Conservation (phyloP, 257 asterid genomes). For the Solanum chiquidenum region DNA sequence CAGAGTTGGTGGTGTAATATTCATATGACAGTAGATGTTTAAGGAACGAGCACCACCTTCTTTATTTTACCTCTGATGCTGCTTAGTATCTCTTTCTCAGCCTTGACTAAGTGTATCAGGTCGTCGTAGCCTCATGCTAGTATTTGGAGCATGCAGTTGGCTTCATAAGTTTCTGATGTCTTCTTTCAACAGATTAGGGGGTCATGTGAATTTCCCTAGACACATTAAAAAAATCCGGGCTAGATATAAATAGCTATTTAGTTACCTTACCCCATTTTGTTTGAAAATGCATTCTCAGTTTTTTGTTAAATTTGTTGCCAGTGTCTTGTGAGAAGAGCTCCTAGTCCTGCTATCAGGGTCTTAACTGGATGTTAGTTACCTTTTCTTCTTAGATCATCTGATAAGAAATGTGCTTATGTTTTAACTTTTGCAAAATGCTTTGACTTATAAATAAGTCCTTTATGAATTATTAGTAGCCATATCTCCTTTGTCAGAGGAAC, state of each 20-base stretch:
- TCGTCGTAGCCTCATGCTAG: neutral
- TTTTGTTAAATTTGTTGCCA: neutral
- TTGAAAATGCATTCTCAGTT: neutral
- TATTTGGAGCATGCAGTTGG: neutral
- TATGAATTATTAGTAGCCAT: neutral
- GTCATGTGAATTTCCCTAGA: neutral
- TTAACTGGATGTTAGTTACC: neutral
- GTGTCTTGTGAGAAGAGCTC: neutral
- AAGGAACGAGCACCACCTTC: neutral
- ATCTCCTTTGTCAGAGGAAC: neutral
- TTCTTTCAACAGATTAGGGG: neutral
- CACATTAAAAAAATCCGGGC: neutral
- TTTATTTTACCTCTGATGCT: neutral
- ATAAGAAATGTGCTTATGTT: neutral
- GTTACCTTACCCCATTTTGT: neutral
- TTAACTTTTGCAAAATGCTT: neutral
- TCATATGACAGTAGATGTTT: neutral
- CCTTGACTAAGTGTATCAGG: neutral
- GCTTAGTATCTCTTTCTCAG: neutral
- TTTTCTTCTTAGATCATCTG: neutral
- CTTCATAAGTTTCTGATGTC: neutral
- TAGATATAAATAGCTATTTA: neutral
- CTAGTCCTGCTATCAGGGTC: neutral
- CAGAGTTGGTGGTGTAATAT: neutral
- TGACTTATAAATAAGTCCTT: neutral